Evolutionary conservation across 768 basidiomycete genomes (phyloP).

Genomic region (Termitomyces eurrhizus): DNA sequence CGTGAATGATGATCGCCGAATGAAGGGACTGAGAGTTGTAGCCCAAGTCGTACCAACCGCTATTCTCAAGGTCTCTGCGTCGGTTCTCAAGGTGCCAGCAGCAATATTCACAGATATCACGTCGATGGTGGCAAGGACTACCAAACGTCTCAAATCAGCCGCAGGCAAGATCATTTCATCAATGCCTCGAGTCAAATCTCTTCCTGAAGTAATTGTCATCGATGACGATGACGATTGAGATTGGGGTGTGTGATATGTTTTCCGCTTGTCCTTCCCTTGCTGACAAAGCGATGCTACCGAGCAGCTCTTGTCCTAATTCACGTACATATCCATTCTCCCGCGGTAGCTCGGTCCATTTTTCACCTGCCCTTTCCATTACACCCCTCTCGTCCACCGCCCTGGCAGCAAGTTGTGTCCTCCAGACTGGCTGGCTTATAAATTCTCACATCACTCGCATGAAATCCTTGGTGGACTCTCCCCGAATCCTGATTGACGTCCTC

Average conservation of each 20-base stretch:
- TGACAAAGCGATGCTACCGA: neutral
- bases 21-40: neutral
- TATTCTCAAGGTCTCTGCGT: neutral
- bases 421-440: neutral
- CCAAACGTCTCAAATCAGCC: neutral
- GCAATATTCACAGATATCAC: neutral
- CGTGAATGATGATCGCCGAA: neutral
- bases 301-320: neutral
- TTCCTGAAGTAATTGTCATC: neutral
- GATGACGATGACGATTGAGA: neutral
- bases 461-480: neutral
- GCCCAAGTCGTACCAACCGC: neutral
- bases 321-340: neutral
- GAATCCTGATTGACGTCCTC: no score
- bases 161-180: neutral
- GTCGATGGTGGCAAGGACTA: neutral
- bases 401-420: neutral
- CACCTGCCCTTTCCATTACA: neutral
- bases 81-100: neutral
- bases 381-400: neutral
- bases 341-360: neutral
- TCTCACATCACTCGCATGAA: no score
- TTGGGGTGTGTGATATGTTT: neutral
- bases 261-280: neutral
- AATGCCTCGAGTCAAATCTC: neutral